Evolutionary conservation across 78 protist genomes (phyloP).

Genomic region (Protostelium mycophagum): DNA sequence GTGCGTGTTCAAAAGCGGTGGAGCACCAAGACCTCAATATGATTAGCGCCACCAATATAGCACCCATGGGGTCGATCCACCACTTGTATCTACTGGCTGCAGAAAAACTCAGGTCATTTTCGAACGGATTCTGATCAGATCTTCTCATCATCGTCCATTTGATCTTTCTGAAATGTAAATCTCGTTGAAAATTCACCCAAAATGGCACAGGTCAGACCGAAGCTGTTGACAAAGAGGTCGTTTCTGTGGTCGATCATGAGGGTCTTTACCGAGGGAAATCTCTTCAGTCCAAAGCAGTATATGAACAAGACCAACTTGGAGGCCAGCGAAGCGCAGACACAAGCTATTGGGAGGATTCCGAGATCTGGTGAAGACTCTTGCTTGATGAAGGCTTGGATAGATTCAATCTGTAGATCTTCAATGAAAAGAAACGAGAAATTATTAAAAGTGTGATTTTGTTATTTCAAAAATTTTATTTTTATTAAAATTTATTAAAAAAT

Average conservation of each 20-base stretch:
- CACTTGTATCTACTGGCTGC: neutral
- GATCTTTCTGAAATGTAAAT: too few relatives aligned
- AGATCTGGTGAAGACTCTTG: slow-evolving; percentile 5
- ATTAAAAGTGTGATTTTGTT: too few relatives aligned
- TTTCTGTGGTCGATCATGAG: slow-evolving; percentile 77
- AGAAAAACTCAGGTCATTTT: too few relatives aligned
- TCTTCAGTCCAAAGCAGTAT: slow-evolving; percentile 47
- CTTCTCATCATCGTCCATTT: neutral
- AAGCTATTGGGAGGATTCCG: neutral
- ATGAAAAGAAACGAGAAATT: neutral
- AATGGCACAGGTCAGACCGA: slow-evolving; percentile 65
- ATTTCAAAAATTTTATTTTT: too few relatives aligned
- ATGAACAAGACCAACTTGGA: slow-evolving; percentile 56
- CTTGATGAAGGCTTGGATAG: neutral
- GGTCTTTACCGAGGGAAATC: slow-evolving; percentile 40
- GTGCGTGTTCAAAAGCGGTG: slow-evolving; percentile 54
- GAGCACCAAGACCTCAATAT: slow-evolving; percentile 73
- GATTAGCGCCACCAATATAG: slow-evolving; percentile 63
- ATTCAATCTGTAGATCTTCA: neutral
- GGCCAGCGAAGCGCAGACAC: slow-evolving; percentile 43
- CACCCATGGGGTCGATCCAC: slow-evolving; percentile 82
- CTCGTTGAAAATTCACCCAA: slow-evolving; percentile 19
- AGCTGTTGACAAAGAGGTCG: slow-evolving; percentile 69
- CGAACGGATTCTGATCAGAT: neutral
- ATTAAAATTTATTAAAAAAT: too few relatives aligned